Base-by-base conservation (phyloP, 2,329 filamentous ascomycete species). In the Arthroderma uncinatum region DNA sequence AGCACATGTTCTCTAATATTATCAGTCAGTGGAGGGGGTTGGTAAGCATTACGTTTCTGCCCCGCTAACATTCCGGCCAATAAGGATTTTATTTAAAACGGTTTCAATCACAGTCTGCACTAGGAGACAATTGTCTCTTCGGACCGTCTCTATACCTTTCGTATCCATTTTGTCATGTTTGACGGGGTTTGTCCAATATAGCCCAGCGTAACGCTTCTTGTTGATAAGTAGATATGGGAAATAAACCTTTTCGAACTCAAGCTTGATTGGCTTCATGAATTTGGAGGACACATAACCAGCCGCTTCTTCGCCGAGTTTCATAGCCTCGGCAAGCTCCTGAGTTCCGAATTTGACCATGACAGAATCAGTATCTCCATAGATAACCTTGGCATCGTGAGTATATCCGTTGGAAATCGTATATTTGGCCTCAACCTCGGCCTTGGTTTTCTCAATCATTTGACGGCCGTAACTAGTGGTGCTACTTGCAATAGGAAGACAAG, bases 81-180 rank as follows among this genome's bases (percentile, higher is more conserved):
- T 96, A 65, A 98, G 75, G 65, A 98, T 89, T 85, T 96, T 97
- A 64, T 89, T 82, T 62, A 98, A 75, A 21, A 95, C 92, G 57
- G 93, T 97, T 73, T 98, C 93, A 66, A 98, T 97, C 59, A 97
- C 93, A 2, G 87, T 96, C 72, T 97, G 92, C 14, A 97, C 93
- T 59, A 98, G 76, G 55, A 93, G 79, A 69, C 93, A 98, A 69
- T 98, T 98, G 71, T 98, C 93, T 79, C 93, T 81, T 64, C 93
- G 86, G 50, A 98, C 94, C 2, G 93, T 98, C 74, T 98, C 93
- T 63, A 98, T 97, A 79, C 93, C 93, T 72, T 98, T 98, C 59
- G 89, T 97, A 73, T 98, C 93, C 94, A 98, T 98, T 78, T 97
- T 98, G 80, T 98, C 94, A 71, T 87, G 93, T 73, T 95, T 96